Percentiles rank a stretch among this genome's conserved stretches.
Conservation (phyloP, 768 basidiomycete genomes). For the Phylloporus rhodoxanthus region DNA sequence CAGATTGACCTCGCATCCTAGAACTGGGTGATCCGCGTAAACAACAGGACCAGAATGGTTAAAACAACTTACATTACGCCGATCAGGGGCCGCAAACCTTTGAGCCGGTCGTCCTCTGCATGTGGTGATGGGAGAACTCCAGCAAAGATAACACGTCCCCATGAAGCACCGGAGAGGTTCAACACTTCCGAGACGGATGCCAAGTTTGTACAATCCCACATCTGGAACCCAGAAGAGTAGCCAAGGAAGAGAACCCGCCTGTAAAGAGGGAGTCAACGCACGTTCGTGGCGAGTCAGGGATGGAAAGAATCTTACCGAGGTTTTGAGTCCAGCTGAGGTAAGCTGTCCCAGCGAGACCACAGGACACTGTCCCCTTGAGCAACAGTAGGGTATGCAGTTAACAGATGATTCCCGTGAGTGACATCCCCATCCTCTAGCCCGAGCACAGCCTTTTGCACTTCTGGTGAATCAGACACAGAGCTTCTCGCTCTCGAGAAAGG, state of each 20-base stretch:
- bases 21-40: slow-evolving; percentile 17
- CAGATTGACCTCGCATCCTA: slow-evolving; percentile 17
- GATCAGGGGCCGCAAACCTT: slow-evolving; percentile 31
- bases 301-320: slow-evolving; percentile 14
- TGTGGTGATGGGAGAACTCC: slow-evolving; percentile 35
- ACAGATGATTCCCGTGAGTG: neutral
- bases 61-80: slow-evolving; percentile 30
- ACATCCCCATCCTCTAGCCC: slow-evolving; percentile 23
- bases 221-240: slow-evolving; percentile 47
- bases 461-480: slow-evolving; percentile 5
- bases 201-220: slow-evolving; percentile 59
- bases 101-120: slow-evolving; percentile 26
- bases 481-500: slow-evolving; percentile 4
- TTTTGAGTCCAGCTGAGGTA: slow-evolving; percentile 16
- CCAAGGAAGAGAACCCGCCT: slow-evolving; percentile 50
- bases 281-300: neutral
- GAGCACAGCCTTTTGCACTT: neutral
- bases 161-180: slow-evolving; percentile 31
- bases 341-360: slow-evolving; percentile 32
- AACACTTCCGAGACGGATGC: slow-evolving; percentile 47
- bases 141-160: slow-evolving; percentile 24
- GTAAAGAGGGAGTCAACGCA: slow-evolving; percentile 5
- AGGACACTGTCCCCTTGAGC: slow-evolving; percentile 27
- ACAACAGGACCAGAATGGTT: neutral
- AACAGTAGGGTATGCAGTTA: slow-evolving; percentile 27